Percentiles rank a stretch among this genome's conserved stretches.
Conservation (phyloP, 768 basidiomycete genomes). For the Boletus eberwhitei region DNA sequence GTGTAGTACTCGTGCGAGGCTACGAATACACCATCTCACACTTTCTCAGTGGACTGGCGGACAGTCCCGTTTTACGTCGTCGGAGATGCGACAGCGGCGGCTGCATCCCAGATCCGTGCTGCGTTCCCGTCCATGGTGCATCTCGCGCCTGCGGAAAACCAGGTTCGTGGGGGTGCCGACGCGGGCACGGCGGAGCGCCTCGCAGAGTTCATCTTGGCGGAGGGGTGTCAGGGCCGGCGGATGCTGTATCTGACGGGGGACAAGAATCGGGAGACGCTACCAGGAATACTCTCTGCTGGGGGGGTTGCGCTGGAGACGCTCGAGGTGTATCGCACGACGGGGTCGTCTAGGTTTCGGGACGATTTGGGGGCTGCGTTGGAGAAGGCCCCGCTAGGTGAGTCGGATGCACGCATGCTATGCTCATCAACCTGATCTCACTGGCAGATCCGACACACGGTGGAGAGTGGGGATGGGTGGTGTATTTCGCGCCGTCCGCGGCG, state of each 20-base stretch:
- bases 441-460: neutral
- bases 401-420: neutral
- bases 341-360: slow-evolving; percentile 47
- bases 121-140: slow-evolving; percentile 37
- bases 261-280: slow-evolving; percentile 75
- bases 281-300: slow-evolving; percentile 44
- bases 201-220: slow-evolving; percentile 56
- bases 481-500: slow-evolving; percentile 74
- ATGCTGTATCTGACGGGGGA: slow-evolving; percentile 83
- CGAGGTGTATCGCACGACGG: slow-evolving; percentile 70
- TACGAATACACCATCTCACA: neutral
- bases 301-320: slow-evolving; percentile 46
- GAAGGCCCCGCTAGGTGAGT: slow-evolving; percentile 24
- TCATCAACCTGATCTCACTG: neutral
- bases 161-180: slow-evolving; percentile 42
- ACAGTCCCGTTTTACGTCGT: slow-evolving; percentile 74
- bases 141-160: slow-evolving; percentile 26
- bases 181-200: slow-evolving; percentile 70
- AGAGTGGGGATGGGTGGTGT: slow-evolving; percentile 62
- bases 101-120: slow-evolving; percentile 33
- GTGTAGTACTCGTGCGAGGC: neutral
- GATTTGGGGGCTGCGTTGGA: slow-evolving; percentile 38
- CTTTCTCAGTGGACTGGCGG: slow-evolving; percentile 48
- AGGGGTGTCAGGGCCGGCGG: slow-evolving; percentile 18
- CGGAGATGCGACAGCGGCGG: slow-evolving; percentile 58